Base-by-base conservation (phyloP, 148 eudicot genomes). In the Nepenthes gracilis region DNA sequence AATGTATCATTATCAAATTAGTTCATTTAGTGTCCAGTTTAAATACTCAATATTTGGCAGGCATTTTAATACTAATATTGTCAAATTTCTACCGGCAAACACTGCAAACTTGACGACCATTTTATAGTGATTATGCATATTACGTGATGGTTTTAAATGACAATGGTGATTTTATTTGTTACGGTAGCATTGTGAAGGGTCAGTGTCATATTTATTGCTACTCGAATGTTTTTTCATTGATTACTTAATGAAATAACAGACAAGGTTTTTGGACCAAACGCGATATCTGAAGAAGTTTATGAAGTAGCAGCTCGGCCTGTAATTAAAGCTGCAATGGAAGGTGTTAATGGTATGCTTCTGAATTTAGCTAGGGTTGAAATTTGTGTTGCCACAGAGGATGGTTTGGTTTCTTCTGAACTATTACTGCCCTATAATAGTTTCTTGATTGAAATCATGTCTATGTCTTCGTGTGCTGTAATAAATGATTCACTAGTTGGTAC, bases 221-320 rank as follows among this genome's bases (percentile, higher is more conserved):
- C 32, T 2, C 34, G 12, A 48, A 53, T 14, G 23, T 63, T n/a
- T 45, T 33, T 36, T 43, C 40, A 32, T 35, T 63, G 23, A 40
- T 9, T 38, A 2, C 12, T 38, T 64, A 5, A 37, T 53, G 48
- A 33, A 2, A 61, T 68, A 67, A 53, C 75, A 93, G 98, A 93
- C 75, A 93, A 68, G 80, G 96, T 88, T 13, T 93, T 93, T 67
- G 98, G 98, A 75, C 85, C 83, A 2, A 64, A 73, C 68, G 87
- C 96, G 0, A 64, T 40, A 33, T 76, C 98, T 4, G 82, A 82
- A 59, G 98, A 86, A 47, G 96, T 93, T 36, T 93, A 93, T 70
- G 98, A 93, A 61, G 83, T 88, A 43, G 96, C 98, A 38, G 96
- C 87, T 63, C 83, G 86, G 61, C 98, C 98, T 34, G 98, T 93